Evolutionary conservation across 129 eudicot genomes (phyloP).

Genomic region (Arctium minus): DNA sequence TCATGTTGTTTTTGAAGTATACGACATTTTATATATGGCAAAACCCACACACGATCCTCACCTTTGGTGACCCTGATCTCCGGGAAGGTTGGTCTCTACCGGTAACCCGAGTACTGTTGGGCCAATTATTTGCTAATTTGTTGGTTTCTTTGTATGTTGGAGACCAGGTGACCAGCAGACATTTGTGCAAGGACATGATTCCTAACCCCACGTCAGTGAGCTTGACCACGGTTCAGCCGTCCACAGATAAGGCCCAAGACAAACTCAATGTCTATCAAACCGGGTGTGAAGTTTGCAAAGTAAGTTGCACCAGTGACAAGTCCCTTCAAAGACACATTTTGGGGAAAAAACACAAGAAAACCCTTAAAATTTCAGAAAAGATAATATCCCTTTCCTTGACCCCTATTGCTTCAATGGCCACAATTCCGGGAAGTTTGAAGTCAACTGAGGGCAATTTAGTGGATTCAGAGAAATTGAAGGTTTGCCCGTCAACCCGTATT

Average conservation of each 20-base stretch:
- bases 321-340: background rate
- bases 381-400: background rate
- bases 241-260: background rate
- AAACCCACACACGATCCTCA: no score
- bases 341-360: constrained; percentile 7
- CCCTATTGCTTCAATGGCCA: background rate
- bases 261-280: background rate
- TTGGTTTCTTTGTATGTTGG: background rate
- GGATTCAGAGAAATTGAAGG: background rate
- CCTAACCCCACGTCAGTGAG: background rate
- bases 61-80: no score
- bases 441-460: background rate
- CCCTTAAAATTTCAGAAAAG: background rate
- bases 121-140: background rate
- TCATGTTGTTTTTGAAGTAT: background rate
- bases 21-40: background rate
- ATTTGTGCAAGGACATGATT: background rate
- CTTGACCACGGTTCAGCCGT: background rate
- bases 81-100: no score
- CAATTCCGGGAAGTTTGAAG: background rate
- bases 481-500: no score
- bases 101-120: no score
- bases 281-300: background rate
- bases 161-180: background rate
- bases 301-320: background rate